Evolutionary conservation across 1,139 yeast genomes (phyloP), one percentile per base, ranked within the genome.

Genomic region (Nakaseomyces glabratus): DNA sequence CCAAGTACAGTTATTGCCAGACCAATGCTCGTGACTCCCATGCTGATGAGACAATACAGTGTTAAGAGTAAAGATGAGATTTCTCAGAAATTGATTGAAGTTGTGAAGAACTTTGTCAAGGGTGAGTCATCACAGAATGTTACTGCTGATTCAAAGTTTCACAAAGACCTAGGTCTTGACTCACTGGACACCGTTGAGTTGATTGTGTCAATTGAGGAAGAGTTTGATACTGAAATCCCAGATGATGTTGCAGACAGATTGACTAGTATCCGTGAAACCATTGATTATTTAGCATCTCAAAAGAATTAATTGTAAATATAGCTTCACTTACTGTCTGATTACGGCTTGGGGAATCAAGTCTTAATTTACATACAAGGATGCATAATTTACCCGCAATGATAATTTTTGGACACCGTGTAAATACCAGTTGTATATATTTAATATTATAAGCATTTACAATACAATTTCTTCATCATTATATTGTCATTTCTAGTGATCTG

Each of bases 101-200:
- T 55, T 14, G 48, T 55, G 29, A 52, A 51, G 36, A 43, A 55
- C 1, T 55, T 54, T 34, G 52, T 47, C 41, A 51, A 51, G 40
- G 47, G 45, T 24, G 40, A 48, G 7, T 52, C 51, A 21, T 41
- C 49, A 12, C 38, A 45, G 14, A 43, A 51, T 9, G 46, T 62
- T 24, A 44, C 54, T 4, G 41, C 48, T n/a, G 53, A 54, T 26
- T 54, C 63, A 14, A 46, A 49, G 24, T 53, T 59, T 35, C 48
- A 51, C 34, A 51, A 55, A 37, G 84, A 76, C 52, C 66, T 76
- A 55, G 79, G 79, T n/a, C 62, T 76, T 47, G 84, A 76, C 55
- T 76, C 84, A 4, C 67, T 76, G 45, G 84, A 76, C 50, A 73
- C 81, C 37, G 81, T 76, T 38, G 84, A 76, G 61, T 75, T 80